Base-by-base conservation (phyloP, 2,329 filamentous ascomycete genomes). In the Bertia moriformis region DNA sequence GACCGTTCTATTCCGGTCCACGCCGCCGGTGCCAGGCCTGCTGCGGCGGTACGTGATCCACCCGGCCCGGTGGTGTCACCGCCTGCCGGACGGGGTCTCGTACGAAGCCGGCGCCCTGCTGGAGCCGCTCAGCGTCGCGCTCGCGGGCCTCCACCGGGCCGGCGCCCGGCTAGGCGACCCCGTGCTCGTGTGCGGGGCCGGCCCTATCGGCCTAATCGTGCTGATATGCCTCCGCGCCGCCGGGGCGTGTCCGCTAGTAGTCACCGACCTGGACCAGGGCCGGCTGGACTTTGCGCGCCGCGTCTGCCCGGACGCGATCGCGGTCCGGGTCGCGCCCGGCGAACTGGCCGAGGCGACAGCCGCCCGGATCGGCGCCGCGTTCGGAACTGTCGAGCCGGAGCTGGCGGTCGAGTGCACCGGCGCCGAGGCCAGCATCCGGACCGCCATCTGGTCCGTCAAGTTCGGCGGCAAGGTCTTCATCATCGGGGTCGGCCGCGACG, bases 381-480 rank as follows among this genome's bases (percentile, higher is more conserved):
- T 77, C 46, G 73, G 71, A 19, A 72, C 70, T 5, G 65, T 78
- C 42, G 71, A 80, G 49, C 76, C 78, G 2, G 66, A 70, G 19
- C 58, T 82, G 17, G 72, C 69, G 3, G 62, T 83, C 54, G 79
- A 84, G 53, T 83, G 78, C 58, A 83, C 79, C 0, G 79, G 79
- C 40, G 75, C 83, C 15, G 78, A 83, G 55, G 72, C 66, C 48
- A 74, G 68, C 51, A 72, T 84, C 45, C 65, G 65, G 3, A 65
- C 71, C 20, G 77, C 76, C 5, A 81, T 83, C 48, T 76, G 78
- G 60, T 69, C 72, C 30, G 69, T 78, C 44, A 79, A 78, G 52
- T 83, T 83, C 48, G 79, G 78, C 41, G 79, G 79, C 43, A 82
- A 81, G 53, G 79, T 83, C 18, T 83, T 83, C 47, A 72, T 83